These are phyloP conservation scores for Cicer chorassanicum DNA, from an alignment of 306 rosid genomes.

Conservation along the genomic window DNA sequence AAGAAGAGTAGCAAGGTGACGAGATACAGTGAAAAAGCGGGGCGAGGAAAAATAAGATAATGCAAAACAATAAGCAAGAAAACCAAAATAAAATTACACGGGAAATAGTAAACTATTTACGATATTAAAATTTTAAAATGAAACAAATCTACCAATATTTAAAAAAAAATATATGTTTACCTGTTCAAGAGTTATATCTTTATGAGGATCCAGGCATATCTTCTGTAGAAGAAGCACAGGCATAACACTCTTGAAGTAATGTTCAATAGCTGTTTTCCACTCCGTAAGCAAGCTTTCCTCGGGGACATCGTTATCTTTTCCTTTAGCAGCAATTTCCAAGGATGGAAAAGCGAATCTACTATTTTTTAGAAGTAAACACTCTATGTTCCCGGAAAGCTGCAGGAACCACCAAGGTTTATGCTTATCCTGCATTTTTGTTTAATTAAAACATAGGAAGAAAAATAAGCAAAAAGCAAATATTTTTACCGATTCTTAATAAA, in stretches of 20 bases:
- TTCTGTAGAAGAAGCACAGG: slow-evolving; percentile 72
- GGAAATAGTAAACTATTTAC: neutral
- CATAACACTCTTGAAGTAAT: slow-evolving; percentile 75
- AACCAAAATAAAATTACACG: neutral
- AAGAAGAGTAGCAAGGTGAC: slow-evolving; percentile 7
- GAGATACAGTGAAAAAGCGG: neutral
- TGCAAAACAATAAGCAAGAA: neutral
- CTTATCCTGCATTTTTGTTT: slow-evolving; percentile 55
- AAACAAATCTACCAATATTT: slow-evolving; percentile 3
- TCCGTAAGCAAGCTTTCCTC: slow-evolving; percentile 49
- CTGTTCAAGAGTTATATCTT: slow-evolving; percentile 74
- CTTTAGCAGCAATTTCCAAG: slow-evolving; percentile 42
- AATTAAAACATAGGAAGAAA: neutral
- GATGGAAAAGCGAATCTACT: slow-evolving; percentile 50
- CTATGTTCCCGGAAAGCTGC: slow-evolving; percentile 58
- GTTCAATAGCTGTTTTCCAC: slow-evolving; percentile 67
- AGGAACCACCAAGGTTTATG: slow-evolving; percentile 90
- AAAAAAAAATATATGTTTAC: slow-evolving; percentile 44
- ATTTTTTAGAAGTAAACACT: slow-evolving; percentile 57
- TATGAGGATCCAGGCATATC: slow-evolving; percentile 68
- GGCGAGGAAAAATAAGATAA: neutral
- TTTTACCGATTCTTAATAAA: slow-evolving; percentile 3
- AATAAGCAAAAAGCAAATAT: neutral
- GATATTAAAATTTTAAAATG: neutral
- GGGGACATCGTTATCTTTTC: slow-evolving; percentile 33